Conservation (phyloP, 2,329 filamentous ascomycete genomes). For the Diaporthe citri region DNA sequence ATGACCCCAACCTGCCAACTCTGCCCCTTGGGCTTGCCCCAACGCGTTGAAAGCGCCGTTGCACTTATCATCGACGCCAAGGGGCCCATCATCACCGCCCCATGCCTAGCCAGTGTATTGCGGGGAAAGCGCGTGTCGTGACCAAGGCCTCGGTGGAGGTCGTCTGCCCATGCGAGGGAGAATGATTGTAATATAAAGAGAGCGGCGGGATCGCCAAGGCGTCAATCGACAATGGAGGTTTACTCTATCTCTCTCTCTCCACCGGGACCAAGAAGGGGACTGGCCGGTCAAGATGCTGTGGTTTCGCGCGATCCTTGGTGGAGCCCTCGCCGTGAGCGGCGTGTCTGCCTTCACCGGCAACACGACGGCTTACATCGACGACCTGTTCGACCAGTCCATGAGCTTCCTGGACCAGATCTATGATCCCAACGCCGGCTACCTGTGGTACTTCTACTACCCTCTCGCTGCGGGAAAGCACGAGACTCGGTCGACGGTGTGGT, state of each 20-base stretch:
- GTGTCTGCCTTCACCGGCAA: slow-evolving; percentile 30
- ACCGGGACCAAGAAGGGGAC: background rate
- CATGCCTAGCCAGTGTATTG: slow-evolving; percentile 24
- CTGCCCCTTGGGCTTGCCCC: slow-evolving; percentile 14
- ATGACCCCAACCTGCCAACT: background rate
- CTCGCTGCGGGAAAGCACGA: slow-evolving; percentile 67
- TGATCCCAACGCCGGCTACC: slow-evolving; percentile 63
- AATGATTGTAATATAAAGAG: slow-evolving; percentile 11
- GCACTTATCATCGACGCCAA: slow-evolving; percentile 8
- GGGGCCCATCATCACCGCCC: slow-evolving; percentile 24
- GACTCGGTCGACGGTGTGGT: slow-evolving; percentile 70
- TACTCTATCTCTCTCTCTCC: background rate
- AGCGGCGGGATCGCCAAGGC: slow-evolving; percentile 13
- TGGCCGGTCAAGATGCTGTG: slow-evolving; percentile 32
- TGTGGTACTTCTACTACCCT: slow-evolving; percentile 61
- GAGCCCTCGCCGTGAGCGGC: slow-evolving; percentile 26
- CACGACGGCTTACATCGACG: slow-evolving; percentile 39
- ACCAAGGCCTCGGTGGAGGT: slow-evolving; percentile 20
- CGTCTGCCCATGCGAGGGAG: background rate
- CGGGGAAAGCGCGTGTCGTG: slow-evolving; percentile 34
- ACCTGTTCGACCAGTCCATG: slow-evolving; percentile 64
- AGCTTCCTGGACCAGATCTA: slow-evolving; percentile 67
- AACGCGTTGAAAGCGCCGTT: slow-evolving; percentile 1
- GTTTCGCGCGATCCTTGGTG: slow-evolving; percentile 4
- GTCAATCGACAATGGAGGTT: background rate